Base-by-base conservation (phyloP, 176 grass and related monocot genomes). In the Rhipidocladum racemiflorum region DNA sequence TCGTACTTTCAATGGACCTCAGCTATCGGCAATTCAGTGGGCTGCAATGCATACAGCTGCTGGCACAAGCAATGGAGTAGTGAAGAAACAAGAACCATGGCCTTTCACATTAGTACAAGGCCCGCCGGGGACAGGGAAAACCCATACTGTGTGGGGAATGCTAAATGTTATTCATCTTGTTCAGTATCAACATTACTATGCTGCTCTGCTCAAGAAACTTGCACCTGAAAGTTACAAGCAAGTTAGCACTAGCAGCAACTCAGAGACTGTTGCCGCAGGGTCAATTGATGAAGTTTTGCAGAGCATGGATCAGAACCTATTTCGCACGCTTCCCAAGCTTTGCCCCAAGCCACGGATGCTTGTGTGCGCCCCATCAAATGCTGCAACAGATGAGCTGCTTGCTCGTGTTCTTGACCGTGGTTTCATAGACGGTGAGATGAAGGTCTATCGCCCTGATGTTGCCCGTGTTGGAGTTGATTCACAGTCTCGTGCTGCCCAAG, bases 401-500 rank as follows among this genome's bases (percentile, higher is more conserved):
- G 83, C 97, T 55, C 97, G 93, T 81, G 97, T 99, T 78, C 91
- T 99, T 82, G 97, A 99, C 70, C 93, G 93, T 63, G 97, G 97
- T 30, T 99, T 99, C 81, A 96, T 99, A 77, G 97, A 99, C 85
- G 97, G 97, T 57, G 97, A 99, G 73, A 99, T 99, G 97, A 99
- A 99, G 81, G 84, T 99, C 8, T 99, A 99, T 75, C 97, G 97
- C 8, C 97, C 97, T 54, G 97, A 99, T 93, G 97, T 99, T 64
- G 97, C 97, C 25, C 91, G 97, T 87, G 97, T 99, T 78, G 97
- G 97, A 81, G 97, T 99, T 81, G 97, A 99, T 79, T 91, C 92
- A 70, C 92, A 99, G 55, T 94, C 97, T 70, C 93, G 97, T 81
- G 97, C 97, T 79, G 93, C 97, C 1, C 97, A 99, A 81, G 97